Percentiles rank a stretch among this genome's conserved stretches.
Evolutionary conservation across 805 yeast species (phyloP).

Genomic region (Ogataea allantospora): DNA sequence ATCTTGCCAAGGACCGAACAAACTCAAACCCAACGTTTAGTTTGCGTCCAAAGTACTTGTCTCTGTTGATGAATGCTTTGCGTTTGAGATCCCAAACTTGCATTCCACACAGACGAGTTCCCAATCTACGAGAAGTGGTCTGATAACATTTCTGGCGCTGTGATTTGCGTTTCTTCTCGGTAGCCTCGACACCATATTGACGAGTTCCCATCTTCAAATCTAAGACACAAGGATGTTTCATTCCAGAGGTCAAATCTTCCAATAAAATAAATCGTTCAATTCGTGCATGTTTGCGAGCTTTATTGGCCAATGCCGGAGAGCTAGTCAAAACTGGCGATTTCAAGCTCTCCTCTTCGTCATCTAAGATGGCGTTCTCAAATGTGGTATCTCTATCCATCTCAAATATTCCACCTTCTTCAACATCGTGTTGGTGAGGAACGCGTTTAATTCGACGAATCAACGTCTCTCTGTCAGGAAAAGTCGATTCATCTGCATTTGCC

Average conservation of each 20-base stretch:
- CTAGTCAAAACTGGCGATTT: constrained; percentile 5
- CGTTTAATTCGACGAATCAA: constrained; percentile 40
- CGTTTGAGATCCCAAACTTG: constrained; percentile 66
- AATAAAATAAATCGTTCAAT: constrained; percentile 80
- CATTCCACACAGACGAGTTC: constrained; percentile 94
- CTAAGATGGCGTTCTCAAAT: constrained; percentile 17
- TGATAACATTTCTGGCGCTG: constrained; percentile 77
- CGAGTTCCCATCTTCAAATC: constrained; percentile 98
- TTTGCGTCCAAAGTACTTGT: constrained; percentile 89
- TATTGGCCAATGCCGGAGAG: constrained; percentile 2
- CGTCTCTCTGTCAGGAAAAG: constrained; percentile 30
- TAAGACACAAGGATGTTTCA: constrained; percentile 83
- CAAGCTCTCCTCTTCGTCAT: constrained; percentile 15
- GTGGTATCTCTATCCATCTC: constrained; percentile 11
- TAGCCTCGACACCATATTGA: constrained; percentile 96
- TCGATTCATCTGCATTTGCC: constrained; percentile 13
- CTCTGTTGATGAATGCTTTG: constrained; percentile 60
- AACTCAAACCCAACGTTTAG: constrained; percentile 73
- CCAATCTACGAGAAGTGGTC: constrained; percentile 79
- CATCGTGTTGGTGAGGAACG: constrained; percentile 1
- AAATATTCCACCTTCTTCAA: constrained; percentile 7
- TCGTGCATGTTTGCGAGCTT: constrained; percentile 40
- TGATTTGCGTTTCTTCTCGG: constrained; percentile 63
- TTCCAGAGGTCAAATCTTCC: constrained; percentile 85
- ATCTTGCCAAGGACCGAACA: constrained; percentile 69